Evolutionary conservation across 2,329 filamentous ascomycete genomes (phyloP).

Genomic region (Fusarium sp.): DNA sequence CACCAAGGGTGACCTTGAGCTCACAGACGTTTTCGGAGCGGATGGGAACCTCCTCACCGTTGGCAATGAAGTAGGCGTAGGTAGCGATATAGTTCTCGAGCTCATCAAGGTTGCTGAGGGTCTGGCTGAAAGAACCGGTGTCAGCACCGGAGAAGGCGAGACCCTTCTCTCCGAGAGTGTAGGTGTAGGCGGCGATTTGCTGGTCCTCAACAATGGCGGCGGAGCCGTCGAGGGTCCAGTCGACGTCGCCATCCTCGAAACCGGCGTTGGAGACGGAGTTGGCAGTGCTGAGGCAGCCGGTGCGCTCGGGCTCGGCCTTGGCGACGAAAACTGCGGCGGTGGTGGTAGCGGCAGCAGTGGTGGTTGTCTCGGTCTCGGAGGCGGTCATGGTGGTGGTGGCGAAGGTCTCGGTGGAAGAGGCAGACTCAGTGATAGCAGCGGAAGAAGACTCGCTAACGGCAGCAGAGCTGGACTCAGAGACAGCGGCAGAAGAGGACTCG

Average conservation of each 20-base stretch:
- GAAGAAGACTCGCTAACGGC: neutral
- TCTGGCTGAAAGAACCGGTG: slow-evolving; percentile 3
- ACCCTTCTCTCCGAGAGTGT: neutral
- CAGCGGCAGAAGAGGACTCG: too few species aligned
- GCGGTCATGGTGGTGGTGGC: neutral
- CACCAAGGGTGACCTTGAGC: slow-evolving; percentile 16
- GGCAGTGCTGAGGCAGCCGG: neutral
- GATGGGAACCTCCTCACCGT: neutral
- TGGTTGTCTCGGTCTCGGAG: neutral
- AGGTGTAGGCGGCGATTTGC: neutral
- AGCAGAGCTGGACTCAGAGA: neutral
- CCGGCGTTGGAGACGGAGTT: slow-evolving; percentile 4
- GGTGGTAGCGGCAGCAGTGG: neutral
- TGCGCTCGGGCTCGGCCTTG: neutral
- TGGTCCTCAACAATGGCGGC: neutral
- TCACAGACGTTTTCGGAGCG: slow-evolving; percentile 11
- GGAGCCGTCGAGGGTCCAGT: neutral
- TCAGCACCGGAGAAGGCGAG: neutral
- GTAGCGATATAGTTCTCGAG: neutral
- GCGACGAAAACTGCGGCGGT: neutral
- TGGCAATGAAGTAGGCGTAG: slow-evolving; percentile 14
- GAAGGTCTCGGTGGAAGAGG: neutral
- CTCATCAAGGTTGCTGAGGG: neutral
- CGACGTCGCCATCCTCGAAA: neutral
- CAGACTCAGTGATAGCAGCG: neutral